Evolutionary conservation across 2,329 filamentous ascomycete genomes (phyloP).

Genomic region (Fusarium bactridioides): DNA sequence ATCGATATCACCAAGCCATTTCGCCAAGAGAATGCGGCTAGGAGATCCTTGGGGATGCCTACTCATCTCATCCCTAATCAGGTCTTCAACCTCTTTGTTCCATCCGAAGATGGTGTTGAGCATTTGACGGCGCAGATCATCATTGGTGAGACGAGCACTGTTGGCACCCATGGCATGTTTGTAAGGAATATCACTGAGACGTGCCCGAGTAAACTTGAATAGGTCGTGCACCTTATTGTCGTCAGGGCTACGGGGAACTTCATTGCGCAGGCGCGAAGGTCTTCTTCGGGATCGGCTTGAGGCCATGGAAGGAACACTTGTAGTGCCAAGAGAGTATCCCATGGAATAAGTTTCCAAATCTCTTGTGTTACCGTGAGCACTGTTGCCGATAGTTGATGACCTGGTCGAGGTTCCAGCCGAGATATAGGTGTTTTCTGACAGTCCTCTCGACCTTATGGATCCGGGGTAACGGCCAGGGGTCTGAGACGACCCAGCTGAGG

Average conservation of each 20-base stretch:
- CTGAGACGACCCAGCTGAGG: constrained; percentile 64
- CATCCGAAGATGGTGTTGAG: constrained; percentile 94
- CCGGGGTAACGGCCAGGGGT: constrained; percentile 58
- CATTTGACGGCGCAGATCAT: constrained; percentile 90
- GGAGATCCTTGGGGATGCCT: constrained; percentile 77
- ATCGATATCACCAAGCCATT: constrained; percentile 90
- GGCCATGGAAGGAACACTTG: constrained; percentile 53
- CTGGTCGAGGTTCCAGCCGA: constrained; percentile 66
- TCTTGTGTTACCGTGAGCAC: constrained; percentile 15
- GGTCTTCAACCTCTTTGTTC: constrained; percentile 81
- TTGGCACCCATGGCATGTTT: constrained; percentile 69
- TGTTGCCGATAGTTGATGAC: constrained; percentile 45
- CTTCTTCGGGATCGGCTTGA: constrained; percentile 57
- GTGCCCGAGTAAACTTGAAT: constrained; percentile 84
- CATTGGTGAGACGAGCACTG: constrained; percentile 70
- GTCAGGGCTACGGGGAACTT: constrained; percentile 79
- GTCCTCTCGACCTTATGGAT: constrained; percentile 61
- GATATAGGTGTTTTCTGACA: constrained; percentile 73
- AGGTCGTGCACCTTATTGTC: constrained; percentile 77
- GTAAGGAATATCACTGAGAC: constrained; percentile 84
- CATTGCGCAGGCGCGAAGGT: constrained; percentile 79
- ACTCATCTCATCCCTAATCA: constrained; percentile 85
- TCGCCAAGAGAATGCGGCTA: constrained; percentile 81
- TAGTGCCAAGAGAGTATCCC: constrained; percentile 49
- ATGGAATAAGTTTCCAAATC: constrained; percentile 64